Base-by-base conservation (phyloP, 1,284 basidiomycete genomes). In the Phlebopus sp. region DNA sequence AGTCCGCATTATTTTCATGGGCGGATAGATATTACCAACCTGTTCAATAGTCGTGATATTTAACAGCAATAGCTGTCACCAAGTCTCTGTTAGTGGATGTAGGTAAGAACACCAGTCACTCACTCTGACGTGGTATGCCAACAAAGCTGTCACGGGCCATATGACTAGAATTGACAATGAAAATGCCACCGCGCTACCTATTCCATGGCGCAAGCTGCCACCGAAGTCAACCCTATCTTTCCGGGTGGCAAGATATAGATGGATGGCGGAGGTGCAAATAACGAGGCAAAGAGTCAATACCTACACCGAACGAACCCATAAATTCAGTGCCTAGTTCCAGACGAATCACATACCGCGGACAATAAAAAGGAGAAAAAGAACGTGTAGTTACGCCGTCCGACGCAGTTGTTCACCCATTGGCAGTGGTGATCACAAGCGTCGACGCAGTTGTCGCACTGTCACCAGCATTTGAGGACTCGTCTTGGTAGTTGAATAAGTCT, bases 41-140 rank as follows among this genome's bases (percentile, higher is more conserved):
- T 93, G 91, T 70, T 97, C 93, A 52, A 97, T 93, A 10, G 93
- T 97, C 2, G 93, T 96, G 37, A 90, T 76, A 67, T 95, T 94
- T 56, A 90, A 73, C 42, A 91, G 69, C 34, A 94, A 69, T 46
- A 96, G 75, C 86, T 91, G 63, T 31, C 50, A 49, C 49, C 38
- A 52, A 50, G 23, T 34, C n/a, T n/a, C 30, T 4, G 23, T 53
- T 41, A 52, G 46, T 40, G 34, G 34, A 35, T 36, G 21, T 37
- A 14, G 19, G 6, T 1, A 37, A 42, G 50, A 37, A 39, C 3
- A 13, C 36, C 32, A 8, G 37, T 37, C 2, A 72, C 87, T 66
- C 65, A 92, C 90, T 64, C 92, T 75, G 63, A 90, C 67, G 71
- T 97, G 93, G 68, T 97, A 97, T 19, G 70, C 73, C 44, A 92